A percentile compares a stretch with the other conserved stretches of the same genome.
phyloP scores from a whole-genome alignment of 345 rosid species.

The Bruguiera parviflora region DNA sequence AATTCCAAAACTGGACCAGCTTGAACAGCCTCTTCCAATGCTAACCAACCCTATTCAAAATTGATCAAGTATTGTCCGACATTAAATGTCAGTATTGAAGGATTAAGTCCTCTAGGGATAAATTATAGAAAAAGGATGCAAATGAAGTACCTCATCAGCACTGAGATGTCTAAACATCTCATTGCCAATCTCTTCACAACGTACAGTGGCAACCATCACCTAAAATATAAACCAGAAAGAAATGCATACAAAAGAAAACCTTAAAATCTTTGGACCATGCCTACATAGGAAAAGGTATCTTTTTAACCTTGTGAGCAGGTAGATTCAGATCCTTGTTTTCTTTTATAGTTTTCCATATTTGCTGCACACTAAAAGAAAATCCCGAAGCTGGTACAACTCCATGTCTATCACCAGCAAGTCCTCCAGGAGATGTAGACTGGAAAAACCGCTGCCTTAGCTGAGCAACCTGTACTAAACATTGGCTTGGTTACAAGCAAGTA shows the following conservation, averaged over 20 bases:
- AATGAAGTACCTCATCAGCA: constrained; percentile 25
- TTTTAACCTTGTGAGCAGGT: constrained; percentile 33
- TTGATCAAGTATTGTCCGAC: neutral
- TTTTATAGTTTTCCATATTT: constrained; percentile 34
- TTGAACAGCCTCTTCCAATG: constrained; percentile 30
- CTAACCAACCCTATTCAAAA: constrained; percentile 29
- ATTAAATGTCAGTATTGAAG: neutral
- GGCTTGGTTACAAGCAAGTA: neutral
- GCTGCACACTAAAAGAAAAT: constrained; percentile 30
- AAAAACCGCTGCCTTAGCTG: constrained; percentile 34
- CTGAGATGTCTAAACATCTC: constrained; percentile 23
- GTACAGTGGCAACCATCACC: constrained; percentile 40
- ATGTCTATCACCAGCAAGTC: constrained; percentile 36
- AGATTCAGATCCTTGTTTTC: constrained; percentile 38
- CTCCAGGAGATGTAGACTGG: constrained; percentile 37
- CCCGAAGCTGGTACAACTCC: constrained; percentile 37
- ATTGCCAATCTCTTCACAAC: constrained; percentile 37
- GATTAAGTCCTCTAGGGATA: neutral
- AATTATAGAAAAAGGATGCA: neutral
- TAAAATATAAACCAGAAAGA: constrained; percentile 11
- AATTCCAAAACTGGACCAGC: constrained; percentile 29
- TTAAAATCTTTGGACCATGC: neutral
- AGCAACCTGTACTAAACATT: constrained; percentile 27
- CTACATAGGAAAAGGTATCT: neutral
- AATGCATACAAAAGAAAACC: neutral